phyloP scores from a whole-genome alignment of 2,329 filamentous ascomycete genomes.

The Hypocrella siamensis region DNA sequence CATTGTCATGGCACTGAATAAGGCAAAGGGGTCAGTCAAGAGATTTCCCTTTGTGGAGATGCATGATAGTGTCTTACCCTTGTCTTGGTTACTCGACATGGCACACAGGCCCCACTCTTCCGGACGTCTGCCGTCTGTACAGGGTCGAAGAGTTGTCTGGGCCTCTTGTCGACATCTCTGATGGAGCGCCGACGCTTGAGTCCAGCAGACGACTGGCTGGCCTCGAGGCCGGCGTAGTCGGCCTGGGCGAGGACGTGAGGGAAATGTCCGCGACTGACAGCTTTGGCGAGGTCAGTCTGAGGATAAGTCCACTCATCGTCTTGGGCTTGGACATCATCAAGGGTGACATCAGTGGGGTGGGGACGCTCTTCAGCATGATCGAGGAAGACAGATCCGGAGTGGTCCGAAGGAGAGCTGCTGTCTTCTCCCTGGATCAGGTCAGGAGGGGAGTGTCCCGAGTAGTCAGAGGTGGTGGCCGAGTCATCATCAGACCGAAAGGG shows the following conservation, averaged over 20 bases:
- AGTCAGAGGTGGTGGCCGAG: constrained; percentile 16
- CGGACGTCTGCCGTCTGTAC: constrained; percentile 33
- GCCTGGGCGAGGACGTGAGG: constrained; percentile 16
- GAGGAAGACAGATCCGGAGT: constrained; percentile 18
- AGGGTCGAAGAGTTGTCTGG: constrained; percentile 20
- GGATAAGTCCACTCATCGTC: constrained; percentile 26
- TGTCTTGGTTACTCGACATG: constrained; percentile 31
- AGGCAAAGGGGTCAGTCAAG: constrained; percentile 11
- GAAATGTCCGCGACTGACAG: constrained; percentile 14
- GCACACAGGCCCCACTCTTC: constrained; percentile 30
- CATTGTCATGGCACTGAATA: constrained; percentile 22
- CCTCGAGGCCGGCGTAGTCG: constrained; percentile 9
- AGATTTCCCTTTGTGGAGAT: constrained; percentile 4
- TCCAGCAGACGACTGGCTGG: constrained; percentile 11
- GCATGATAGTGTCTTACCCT: constrained; percentile 21
- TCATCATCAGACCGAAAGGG: constrained; percentile 17
- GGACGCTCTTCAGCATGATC: constrained; percentile 15
- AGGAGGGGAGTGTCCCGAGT: constrained; percentile 21
- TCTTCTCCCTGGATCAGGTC: constrained; percentile 21
- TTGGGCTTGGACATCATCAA: constrained; percentile 19
- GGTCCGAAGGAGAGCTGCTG: constrained; percentile 23
- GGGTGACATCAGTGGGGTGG: constrained; percentile 14
- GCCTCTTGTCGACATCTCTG: constrained; percentile 18
- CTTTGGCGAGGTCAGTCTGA: constrained; percentile 17
- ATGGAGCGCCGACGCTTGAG: constrained; percentile 21